A percentile compares a stretch with the other conserved stretches of the same genome.
These are phyloP conservation scores for Galeopsis tetrahit DNA, from an alignment of 257 asterid genomes.

Conservation along the genomic window DNA sequence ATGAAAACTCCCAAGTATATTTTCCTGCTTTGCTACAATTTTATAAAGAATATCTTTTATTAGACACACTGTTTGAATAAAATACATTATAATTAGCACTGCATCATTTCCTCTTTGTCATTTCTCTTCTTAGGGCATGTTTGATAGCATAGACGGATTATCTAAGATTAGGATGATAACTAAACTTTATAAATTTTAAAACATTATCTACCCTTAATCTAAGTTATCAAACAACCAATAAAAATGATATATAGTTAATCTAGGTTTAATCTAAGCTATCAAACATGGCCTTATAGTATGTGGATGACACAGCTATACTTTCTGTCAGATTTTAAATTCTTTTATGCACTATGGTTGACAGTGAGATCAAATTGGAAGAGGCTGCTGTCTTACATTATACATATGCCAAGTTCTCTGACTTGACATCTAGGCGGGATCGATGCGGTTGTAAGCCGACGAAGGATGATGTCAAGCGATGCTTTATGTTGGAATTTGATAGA, in stretches of 20 bases:
- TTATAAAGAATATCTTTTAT: conserved; percentile 10
- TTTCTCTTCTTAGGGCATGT: not conserved
- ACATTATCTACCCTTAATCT: too few species aligned
- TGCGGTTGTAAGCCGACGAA: conserved; percentile 89
- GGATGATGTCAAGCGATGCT: conserved; percentile 75
- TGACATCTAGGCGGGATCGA: conserved; percentile 80
- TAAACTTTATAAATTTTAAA: too few species aligned
- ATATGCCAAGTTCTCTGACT: conserved; percentile 79
- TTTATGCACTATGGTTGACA: conserved; percentile 42
- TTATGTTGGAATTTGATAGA: conserved; percentile 85
- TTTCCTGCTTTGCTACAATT: conserved; percentile 16
- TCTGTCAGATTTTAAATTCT: conserved; percentile 9
- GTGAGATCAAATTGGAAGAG: conserved; percentile 72
- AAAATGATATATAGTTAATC: too few species aligned
- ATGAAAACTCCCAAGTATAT: conserved; percentile 72
- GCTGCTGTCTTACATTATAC: conserved; percentile 87
- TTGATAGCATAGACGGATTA: too few species aligned
- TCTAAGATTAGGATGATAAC: too few species aligned
- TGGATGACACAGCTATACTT: conserved; percentile 22
- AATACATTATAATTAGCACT: not conserved
- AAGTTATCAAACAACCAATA: too few species aligned
- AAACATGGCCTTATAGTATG: too few species aligned
- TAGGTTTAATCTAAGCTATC: too few species aligned
- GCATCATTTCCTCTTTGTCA: conserved; percentile 14
- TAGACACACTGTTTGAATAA: conserved; percentile 19